Evolutionary conservation across 176 grass and related monocot genomes (phyloP).

Genomic region (Tuctoria greenei): DNA sequence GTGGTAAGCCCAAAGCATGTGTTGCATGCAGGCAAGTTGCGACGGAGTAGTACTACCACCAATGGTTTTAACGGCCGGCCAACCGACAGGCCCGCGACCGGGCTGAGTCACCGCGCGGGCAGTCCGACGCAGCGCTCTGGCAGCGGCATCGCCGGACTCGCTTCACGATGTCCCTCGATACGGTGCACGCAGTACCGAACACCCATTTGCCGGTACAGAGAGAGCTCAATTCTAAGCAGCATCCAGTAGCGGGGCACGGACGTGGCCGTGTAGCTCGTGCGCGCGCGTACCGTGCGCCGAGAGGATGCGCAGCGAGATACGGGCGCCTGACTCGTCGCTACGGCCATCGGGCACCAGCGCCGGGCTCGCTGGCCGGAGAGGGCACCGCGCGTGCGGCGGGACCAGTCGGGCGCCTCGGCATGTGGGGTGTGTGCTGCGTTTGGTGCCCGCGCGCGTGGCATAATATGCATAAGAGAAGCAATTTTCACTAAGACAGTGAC

Average conservation of each 20-base stretch:
- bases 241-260: slow-evolving; percentile 18
- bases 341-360: not conserved
- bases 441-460: not conserved
- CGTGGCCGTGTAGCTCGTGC: slow-evolving; percentile 17
- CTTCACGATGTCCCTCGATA: not conserved
- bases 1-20: not conserved
- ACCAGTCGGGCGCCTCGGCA: not conserved
- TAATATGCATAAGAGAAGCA: too few species aligned
- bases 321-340: slow-evolving; percentile 16
- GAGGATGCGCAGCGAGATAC: slow-evolving; percentile 35
- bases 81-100: slow-evolving; percentile 10
- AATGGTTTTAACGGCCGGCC: slow-evolving; percentile 44
- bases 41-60: not conserved
- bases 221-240: not conserved
- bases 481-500: too few species aligned
- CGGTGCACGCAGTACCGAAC: not conserved
- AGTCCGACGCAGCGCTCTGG: not conserved
- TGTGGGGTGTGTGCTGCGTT: slow-evolving; percentile 28
- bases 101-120: slow-evolving; percentile 17
- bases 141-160: not conserved
- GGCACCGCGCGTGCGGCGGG: not conserved
- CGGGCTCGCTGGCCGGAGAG: not conserved
- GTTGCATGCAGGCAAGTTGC: slow-evolving; percentile 25
- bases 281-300: not conserved
- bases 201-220: not conserved